Percentiles rank a stretch among this genome's conserved stretches.
phyloP scores from a whole-genome alignment of 2,329 filamentous ascomycete species.

The Penicillium sclerotigenum region DNA sequence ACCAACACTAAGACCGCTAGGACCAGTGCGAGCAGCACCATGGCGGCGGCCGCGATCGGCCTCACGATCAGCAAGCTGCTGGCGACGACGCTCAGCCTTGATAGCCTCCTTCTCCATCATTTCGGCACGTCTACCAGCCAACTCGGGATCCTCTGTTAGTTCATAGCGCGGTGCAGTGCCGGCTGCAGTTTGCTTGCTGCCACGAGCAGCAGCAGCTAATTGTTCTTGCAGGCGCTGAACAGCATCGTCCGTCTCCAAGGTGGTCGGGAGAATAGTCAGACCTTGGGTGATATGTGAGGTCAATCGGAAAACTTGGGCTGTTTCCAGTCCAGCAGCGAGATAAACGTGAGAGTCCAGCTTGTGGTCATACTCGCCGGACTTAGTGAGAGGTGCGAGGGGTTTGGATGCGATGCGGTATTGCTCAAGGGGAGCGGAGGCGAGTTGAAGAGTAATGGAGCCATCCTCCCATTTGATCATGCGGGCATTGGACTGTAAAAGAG shows the following conservation, averaged over 20 bases:
- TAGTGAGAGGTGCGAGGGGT: slow-evolving; percentile 56
- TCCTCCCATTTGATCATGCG: slow-evolving; percentile 66
- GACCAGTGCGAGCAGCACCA: slow-evolving; percentile 46
- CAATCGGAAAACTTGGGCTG: slow-evolving; percentile 57
- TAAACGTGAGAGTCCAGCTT: slow-evolving; percentile 63
- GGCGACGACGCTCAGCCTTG: slow-evolving; percentile 52
- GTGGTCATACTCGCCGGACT: slow-evolving; percentile 51
- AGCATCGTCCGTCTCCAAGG: slow-evolving; percentile 57
- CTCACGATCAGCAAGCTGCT: slow-evolving; percentile 56
- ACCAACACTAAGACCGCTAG: slow-evolving; percentile 53
- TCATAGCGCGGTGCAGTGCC: slow-evolving; percentile 56
- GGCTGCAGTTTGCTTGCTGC: slow-evolving; percentile 49
- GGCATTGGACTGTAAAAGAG: slow-evolving; percentile 61
- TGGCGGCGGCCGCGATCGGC: slow-evolving; percentile 52
- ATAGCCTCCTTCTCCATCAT: slow-evolving; percentile 57
- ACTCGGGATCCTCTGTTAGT: slow-evolving; percentile 61
- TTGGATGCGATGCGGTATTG: slow-evolving; percentile 61
- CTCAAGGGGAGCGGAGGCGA: slow-evolving; percentile 59
- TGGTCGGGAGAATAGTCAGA: slow-evolving; percentile 56
- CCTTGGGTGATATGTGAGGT: slow-evolving; percentile 62
- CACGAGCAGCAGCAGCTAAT: slow-evolving; percentile 55
- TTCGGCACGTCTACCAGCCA: slow-evolving; percentile 59
- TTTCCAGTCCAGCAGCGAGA: slow-evolving; percentile 57
- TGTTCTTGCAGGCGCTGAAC: slow-evolving; percentile 61
- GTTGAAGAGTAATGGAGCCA: slow-evolving; percentile 63